These are phyloP conservation scores for Gossypium arboreum DNA, from an alignment of 345 rosid species.

Conservation along the genomic window DNA sequence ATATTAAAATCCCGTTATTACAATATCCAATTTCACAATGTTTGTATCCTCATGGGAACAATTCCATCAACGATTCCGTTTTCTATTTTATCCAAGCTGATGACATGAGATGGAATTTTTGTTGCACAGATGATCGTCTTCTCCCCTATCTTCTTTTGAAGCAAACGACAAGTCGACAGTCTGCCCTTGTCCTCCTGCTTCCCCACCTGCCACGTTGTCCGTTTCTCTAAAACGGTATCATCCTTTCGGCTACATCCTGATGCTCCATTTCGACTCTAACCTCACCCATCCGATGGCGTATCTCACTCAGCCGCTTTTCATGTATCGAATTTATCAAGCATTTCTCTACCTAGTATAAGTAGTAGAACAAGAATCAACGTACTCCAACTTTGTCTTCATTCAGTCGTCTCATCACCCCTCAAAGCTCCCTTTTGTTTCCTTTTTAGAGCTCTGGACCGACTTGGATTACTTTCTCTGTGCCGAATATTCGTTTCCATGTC, in stretches of 20 bases:
- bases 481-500: neutral
- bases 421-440: neutral
- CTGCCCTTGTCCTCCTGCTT: neutral
- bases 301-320: neutral
- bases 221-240: neutral
- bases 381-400: neutral
- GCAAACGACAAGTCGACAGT: slow-evolving; percentile 3
- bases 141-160: neutral
- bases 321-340: slow-evolving; percentile 3
- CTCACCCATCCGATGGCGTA: neutral
- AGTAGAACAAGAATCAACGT: neutral
- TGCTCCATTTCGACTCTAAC: neutral
- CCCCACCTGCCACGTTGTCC: neutral
- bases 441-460: neutral
- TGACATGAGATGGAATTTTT: neutral
- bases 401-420: neutral
- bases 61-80: too few species aligned
- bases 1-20: too few species aligned
- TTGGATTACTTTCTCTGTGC: neutral
- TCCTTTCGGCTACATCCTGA: neutral
- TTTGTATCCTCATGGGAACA: too few species aligned
- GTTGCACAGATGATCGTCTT: neutral
- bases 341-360: neutral
- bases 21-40: too few species aligned
- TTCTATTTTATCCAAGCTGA: neutral